Base-by-base conservation (phyloP, 2,329 filamentous ascomycete genomes). In the Gaeumannomyces tritici region DNA sequence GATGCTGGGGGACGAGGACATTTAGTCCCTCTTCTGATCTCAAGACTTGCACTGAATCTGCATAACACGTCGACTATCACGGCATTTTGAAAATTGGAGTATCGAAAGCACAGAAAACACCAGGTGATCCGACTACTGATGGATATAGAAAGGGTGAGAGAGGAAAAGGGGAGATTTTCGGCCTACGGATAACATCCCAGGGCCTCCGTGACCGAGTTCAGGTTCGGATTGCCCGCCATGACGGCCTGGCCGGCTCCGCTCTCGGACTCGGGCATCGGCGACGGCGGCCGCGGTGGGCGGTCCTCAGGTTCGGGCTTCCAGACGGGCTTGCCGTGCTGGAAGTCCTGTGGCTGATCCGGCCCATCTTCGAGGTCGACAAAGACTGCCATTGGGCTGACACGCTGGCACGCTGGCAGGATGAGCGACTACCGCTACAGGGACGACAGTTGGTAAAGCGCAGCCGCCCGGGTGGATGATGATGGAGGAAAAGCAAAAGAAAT, bases 111-210 rank as follows among this genome's bases (percentile, higher is more conserved):
- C 42, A 51, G 18, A 15, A 35, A 12, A 35, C 4, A 35, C 33
- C 13, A 35, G 33, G 33, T 21, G 8, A 51, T 3, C 8, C 8
- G 18, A n/a, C 55, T 56, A 29, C 27, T 15, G 55, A 21, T 56
- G 27, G 55, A 56, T 26, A 56, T 15, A 26, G 24, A 11, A 18
- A 15, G 18, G 27, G 27, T 59, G n/a, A 57, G 51, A 59, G 64
- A 63, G 33, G 67, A 70, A 66, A 66, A 67, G 67, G 55, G 60
- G 60, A 70, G 69, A 69, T 68, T 69, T 69, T 69, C 71, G 72
- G 79, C 80, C 79, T 84, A 88, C 85, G 85, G 85, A 80, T 88
- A 88, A 77, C 84, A 87, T 73, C 82, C 83, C 73, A 89, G 75
- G 72, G 83, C 83, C 71, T 82, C 80, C 66, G 84, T 83, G 75